Evolutionary conservation across 2,329 filamentous ascomycete species (phyloP), one percentile per base, ranked within the genome.

Genomic region (Ceratocystis smalleyi): DNA sequence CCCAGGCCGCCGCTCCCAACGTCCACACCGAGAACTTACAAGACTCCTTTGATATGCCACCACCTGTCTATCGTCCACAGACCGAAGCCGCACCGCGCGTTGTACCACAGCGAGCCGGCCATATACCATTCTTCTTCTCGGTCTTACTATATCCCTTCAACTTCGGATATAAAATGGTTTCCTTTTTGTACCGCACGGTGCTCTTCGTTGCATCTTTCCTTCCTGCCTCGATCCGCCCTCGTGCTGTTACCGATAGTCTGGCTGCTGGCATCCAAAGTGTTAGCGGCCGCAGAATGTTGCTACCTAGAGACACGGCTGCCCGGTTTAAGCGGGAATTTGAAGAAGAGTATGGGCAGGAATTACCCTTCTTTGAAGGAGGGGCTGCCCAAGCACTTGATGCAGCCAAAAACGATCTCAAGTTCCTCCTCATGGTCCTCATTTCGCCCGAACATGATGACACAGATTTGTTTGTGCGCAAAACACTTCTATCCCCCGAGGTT

Each of bases 361-460:
- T 97, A 3, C 85, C 87, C 0, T 96, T 95, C 73, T 85, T 87
- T 69, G 91, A 96, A 71, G 88, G 87, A 62, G 91, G 92, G 3
- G 94, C 97, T 71, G 91, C 95, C 4, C 88, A 95, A 74, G 91
- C 91, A 0, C 83, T 96, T 67, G 94, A 99, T 71, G 76, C 86
- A 45, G 91, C 92, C 5, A 96, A 97, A 77, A 86, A 85, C 69
- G 90, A 97, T 43, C 80, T 96, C 64, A 95, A 95, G 72, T 96
- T 95, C 72, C 78, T 99, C 15, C 75, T 97, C n/a, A 86, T 96
- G 17, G 77, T 97, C 4, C 81, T 99, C 17, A 77, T 96, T 63
- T 95, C 91, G 0, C 90, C 91, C 0, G 94, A 97, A 74, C 92
- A 99, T 73, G 94, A 99, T 71, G 91, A 97, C 70, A 97, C 89